Evolutionary conservation across 768 basidiomycete species (phyloP).

Genomic region (Xanthoconium stramineum): DNA sequence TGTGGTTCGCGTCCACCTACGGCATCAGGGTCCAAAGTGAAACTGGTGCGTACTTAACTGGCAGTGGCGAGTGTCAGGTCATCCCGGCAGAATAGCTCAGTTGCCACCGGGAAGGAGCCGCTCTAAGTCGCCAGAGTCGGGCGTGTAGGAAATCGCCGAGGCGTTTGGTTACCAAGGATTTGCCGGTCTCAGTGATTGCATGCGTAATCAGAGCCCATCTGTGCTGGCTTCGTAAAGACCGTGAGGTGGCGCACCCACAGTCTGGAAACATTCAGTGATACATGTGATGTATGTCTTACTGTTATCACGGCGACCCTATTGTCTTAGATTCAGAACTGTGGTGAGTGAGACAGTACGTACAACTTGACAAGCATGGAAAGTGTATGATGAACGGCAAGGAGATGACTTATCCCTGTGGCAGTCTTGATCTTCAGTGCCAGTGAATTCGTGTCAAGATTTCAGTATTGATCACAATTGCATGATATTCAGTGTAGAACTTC

Average conservation of each 20-base stretch:
- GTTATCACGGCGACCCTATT: constrained; percentile 1
- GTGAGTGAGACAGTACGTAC: background rate
- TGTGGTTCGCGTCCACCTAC: background rate
- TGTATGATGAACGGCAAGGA: background rate
- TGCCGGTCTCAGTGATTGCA: background rate
- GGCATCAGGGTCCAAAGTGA: constrained; percentile 14
- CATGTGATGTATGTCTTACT: background rate
- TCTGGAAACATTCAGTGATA: background rate
- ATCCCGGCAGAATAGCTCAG: background rate
- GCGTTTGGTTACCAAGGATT: background rate
- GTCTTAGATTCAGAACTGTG: constrained; percentile 1
- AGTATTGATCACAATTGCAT: background rate
- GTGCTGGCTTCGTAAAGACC: background rate
- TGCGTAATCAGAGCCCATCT: background rate
- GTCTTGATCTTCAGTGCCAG: background rate
- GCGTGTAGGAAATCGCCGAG: too few species aligned
- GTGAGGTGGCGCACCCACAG: background rate
- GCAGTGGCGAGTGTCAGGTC: constrained; percentile 4
- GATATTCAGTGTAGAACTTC: background rate
- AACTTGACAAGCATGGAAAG: background rate
- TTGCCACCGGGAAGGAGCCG: background rate
- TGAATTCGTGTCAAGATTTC: background rate
- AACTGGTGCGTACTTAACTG: constrained; percentile 5
- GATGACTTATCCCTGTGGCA: background rate
- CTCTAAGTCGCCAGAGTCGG: background rate